Evolutionary conservation across 768 basidiomycete species (phyloP), one percentile per base, ranked within the genome.

Genomic region (Rhodotorula toruloides): DNA sequence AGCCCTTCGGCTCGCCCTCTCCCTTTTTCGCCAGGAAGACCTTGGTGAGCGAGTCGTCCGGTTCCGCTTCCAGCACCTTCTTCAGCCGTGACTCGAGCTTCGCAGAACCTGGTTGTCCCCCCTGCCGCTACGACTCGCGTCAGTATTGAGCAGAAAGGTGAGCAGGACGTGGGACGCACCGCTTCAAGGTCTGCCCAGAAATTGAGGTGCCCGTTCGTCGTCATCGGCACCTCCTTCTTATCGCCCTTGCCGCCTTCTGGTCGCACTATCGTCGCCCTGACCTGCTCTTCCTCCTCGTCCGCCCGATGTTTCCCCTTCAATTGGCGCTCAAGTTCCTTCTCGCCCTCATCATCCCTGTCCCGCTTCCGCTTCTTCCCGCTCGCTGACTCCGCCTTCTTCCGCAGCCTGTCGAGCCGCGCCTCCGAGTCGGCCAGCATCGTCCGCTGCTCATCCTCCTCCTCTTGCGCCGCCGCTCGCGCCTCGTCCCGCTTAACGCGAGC

Each of bases 141-240:
- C 37, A 34, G 54, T 17, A 14, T 36, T 22, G 16, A 4, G 21
- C 29, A 5, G 4, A 5, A 25, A 19, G 4, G 17, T 17, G 27
- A 8, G 10, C 1, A 36, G 19, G 22, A 29, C 5, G 42, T 17
- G 4, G 32, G 54, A n/a, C 54, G 46, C 31, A 63, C 54, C 21
- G 49, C 58, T 53, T 71, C 70, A 16, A 67, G 54, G 40, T 71
- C 65, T 2, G 62, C 57, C 70, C 70, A 71, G 32, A 71, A 71
- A 58, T 71, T 71, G 27, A 71, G 29, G 27, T 67, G 70, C 27
- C 62, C 59, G 40, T 58, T 54, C 39, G 55, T 44, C 54, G 48
- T 61, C 29, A 47, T 57, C 12, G 52, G 31, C 19, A n/a, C 55
- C 34, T 55, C 54, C 49, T 57, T 37, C 47, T 54, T 44, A 27